Evolutionary conservation across 2,329 filamentous ascomycete species (phyloP), one percentile per base, ranked within the genome.

Genomic region (Lasiodiplodia sp.): DNA sequence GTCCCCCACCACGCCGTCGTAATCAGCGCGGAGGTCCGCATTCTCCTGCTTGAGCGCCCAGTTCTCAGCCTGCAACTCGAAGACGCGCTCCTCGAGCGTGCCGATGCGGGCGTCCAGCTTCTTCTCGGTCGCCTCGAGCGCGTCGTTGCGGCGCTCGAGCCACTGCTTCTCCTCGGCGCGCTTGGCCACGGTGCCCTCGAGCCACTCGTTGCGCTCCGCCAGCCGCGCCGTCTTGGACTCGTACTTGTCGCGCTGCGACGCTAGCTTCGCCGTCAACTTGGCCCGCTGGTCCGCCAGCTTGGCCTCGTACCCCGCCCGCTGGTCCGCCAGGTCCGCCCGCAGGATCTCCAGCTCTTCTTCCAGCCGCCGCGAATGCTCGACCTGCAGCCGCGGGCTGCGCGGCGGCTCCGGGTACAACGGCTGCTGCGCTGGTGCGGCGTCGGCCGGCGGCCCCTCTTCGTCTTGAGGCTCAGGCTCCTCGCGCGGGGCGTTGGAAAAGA

Each of bases 291-390:
- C 51, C 14, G 49, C 5, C 18, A 67, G 28, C 28, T 37, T 12
- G 12, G 5, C 21, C 5, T 58, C 53, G 40, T 67, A 40, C 2
- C n/a, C 16, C 14, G 25, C 18, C 5, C 53, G 53, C 23, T 57
- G 38, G 8, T 31, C n/a, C 2, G 65, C 38, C 0, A 67, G 38
- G n/a, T 67, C 65, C 2, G 38, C 40, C 28, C 65, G 65, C 25
- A 58, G 38, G 28, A 67, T 57, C 8, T 53, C 65, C 10, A 67
- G n/a, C 4, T 60, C 49, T 40, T 68, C 66, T n/a, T 68, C 66
- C 10, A 68, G 66, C 1, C 37, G 56, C 7, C 57, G 66, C 23
- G 66, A 49, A 57, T 68, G 57, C 47, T 60, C 57, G 47, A 68
- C 49, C 21, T 63, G 66, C 12, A 68, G 66, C 21, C 66, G 66